A percentile compares a stretch with the other conserved stretches of the same genome.
phyloP scores from a whole-genome alignment of 2,329 filamentous ascomycete species.

The Fusarium sp. region DNA sequence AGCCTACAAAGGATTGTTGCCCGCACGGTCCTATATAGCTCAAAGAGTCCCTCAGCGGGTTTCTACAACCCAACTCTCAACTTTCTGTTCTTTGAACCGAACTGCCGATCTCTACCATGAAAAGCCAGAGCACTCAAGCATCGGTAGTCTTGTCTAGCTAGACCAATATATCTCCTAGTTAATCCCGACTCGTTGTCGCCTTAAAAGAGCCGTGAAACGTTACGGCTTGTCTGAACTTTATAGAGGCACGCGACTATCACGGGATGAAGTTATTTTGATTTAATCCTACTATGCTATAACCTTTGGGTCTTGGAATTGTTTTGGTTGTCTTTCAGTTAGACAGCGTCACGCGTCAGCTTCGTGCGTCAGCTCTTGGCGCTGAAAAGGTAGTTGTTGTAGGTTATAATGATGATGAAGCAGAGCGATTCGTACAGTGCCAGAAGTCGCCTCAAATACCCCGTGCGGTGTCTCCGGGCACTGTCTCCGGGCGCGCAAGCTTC shows the following conservation, averaged over 20 bases:
- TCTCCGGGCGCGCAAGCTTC: not conserved
- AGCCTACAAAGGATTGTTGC: not conserved
- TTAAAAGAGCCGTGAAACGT: not conserved
- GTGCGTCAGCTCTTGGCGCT: no score
- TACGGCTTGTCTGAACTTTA: not conserved
- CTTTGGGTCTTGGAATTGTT: no score
- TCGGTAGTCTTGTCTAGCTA: not conserved
- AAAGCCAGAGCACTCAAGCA: not conserved
- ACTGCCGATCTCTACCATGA: not conserved
- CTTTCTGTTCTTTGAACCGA: not conserved
- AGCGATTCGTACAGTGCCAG: no score
- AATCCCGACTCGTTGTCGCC: not conserved
- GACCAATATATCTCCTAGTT: not conserved
- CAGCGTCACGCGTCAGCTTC: no score
- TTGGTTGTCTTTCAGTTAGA: no score
- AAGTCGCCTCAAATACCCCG: no score
- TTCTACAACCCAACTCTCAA: not conserved
- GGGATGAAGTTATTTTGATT: not conserved
- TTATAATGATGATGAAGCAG: no score
- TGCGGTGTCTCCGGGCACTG: no score
- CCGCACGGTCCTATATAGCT: not conserved
- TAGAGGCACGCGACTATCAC: not conserved
- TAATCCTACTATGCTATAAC: no score
- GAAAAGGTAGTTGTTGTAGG: no score
- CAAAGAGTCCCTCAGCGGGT: not conserved